Conservation (phyloP, 2,329 filamentous ascomycete genomes). For the Pseudogymnoascus sp. region DNA sequence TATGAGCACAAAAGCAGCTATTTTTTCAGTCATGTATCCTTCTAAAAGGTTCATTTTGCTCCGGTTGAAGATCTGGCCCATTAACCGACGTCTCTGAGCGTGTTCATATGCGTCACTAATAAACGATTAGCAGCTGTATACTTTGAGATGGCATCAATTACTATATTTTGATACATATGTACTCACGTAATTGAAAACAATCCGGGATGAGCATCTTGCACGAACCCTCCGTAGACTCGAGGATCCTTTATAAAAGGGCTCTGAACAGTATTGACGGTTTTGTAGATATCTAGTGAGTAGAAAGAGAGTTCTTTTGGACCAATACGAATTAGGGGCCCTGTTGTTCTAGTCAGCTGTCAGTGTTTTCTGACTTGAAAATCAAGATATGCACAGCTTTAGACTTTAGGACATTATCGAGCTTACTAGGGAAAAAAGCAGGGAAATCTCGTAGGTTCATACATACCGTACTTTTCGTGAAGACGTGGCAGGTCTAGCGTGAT, state of each 20-base stretch:
- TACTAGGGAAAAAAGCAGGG: background rate
- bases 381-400: background rate
- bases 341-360: background rate
- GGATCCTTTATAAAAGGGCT: slow-evolving; percentile 11
- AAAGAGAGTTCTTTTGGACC: slow-evolving; percentile 12
- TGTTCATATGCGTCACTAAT: slow-evolving; percentile 22
- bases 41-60: slow-evolving; percentile 23
- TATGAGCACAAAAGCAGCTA: slow-evolving; percentile 15
- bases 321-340: slow-evolving; percentile 11
- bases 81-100: slow-evolving; percentile 23
- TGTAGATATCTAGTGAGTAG: slow-evolving; percentile 13
- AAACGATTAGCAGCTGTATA: background rate
- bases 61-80: slow-evolving; percentile 25
- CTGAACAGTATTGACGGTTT: background rate
- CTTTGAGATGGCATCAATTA: background rate
- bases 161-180: background rate
- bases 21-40: slow-evolving; percentile 20
- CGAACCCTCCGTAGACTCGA: slow-evolving; percentile 10
- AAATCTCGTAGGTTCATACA: background rate
- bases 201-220: slow-evolving; percentile 11
- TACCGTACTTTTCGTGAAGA: slow-evolving; percentile 8
- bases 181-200: slow-evolving; percentile 11
- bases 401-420: background rate
- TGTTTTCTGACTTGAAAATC: background rate
- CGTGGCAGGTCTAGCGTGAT: slow-evolving; percentile 11